These are phyloP conservation scores for Evansstolkia leycettana DNA, from an alignment of 495 filamentous ascomycete genomes.

Conservation along the genomic window DNA sequence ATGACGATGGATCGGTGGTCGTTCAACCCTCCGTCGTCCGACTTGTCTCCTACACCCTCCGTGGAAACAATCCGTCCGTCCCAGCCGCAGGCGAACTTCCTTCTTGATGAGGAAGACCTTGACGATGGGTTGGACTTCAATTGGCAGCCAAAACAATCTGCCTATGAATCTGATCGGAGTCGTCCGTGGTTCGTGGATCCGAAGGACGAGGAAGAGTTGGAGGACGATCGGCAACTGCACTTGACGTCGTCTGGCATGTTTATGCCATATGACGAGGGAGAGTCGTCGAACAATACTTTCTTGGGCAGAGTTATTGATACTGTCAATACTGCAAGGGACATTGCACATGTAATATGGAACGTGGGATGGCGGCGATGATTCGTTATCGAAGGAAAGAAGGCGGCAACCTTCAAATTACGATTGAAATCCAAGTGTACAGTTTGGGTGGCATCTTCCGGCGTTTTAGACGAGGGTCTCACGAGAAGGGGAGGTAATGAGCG, in stretches of 20 bases:
- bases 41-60: slow-evolving; percentile 55
- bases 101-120: slow-evolving; percentile 59
- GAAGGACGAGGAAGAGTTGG: slow-evolving; percentile 15
- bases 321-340: slow-evolving; percentile 92
- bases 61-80: slow-evolving; percentile 66
- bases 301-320: slow-evolving; percentile 82
- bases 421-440: background rate
- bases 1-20: slow-evolving; percentile 24
- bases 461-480: background rate
- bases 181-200: slow-evolving; percentile 26
- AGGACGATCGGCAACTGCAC: slow-evolving; percentile 39
- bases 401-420: no score
- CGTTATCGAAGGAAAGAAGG: no score
- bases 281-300: slow-evolving; percentile 43
- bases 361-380: slow-evolving; percentile 78
- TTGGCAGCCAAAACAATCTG: slow-evolving; percentile 23
- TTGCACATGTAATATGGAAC: slow-evolving; percentile 95
- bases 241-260: slow-evolving; percentile 75
- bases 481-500: background rate
- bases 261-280: slow-evolving; percentile 68
- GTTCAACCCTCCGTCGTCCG: slow-evolving; percentile 27
- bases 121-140: slow-evolving; percentile 40
- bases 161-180: slow-evolving; percentile 12
- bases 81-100: slow-evolving; percentile 56
- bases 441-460: background rate